Evolutionary conservation across 106 monocot species (phyloP).

Genomic region (Narthecium ossifragum): DNA sequence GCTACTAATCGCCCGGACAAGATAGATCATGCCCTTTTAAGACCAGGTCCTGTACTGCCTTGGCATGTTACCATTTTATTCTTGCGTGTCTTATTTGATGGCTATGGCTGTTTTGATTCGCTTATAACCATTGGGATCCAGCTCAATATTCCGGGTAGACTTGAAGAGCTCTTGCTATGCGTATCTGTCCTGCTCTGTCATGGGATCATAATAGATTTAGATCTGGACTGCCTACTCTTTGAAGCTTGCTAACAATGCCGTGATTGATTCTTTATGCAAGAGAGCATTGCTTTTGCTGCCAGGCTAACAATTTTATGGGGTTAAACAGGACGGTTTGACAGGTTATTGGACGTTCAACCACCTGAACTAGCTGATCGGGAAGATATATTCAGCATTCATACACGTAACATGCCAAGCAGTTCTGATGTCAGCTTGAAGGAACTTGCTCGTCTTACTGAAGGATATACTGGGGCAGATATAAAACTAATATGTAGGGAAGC

Average conservation of each 20-base stretch:
- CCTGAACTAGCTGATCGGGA: constrained; percentile 68
- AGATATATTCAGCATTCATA: constrained; percentile 79
- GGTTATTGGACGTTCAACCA: constrained; percentile 74
- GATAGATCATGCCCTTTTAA: constrained; percentile 86
- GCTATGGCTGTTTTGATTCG: not conserved
- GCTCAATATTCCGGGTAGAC: no score
- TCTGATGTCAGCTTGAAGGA: constrained; percentile 48
- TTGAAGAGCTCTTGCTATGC: no score
- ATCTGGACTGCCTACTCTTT: no score
- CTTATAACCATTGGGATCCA: not conserved
- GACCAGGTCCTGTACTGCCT: constrained; percentile 87
- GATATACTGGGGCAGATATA: constrained; percentile 96
- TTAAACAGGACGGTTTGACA: constrained; percentile 84
- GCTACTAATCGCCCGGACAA: constrained; percentile 99
- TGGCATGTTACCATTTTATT: no score
- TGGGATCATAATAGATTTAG: no score
- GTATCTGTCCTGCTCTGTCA: no score
- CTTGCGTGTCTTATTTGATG: no score
- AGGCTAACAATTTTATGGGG: no score
- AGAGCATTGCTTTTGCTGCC: no score
- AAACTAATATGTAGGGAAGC: constrained; percentile 73
- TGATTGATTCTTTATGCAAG: no score
- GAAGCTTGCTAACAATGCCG: no score
- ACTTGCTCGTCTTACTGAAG: constrained; percentile 68
- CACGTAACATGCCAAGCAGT: constrained; percentile 44